Evolutionary conservation across 805 yeast species (phyloP).

Genomic region (baker's yeast (Saccharomyces cerevisiae)): DNA sequence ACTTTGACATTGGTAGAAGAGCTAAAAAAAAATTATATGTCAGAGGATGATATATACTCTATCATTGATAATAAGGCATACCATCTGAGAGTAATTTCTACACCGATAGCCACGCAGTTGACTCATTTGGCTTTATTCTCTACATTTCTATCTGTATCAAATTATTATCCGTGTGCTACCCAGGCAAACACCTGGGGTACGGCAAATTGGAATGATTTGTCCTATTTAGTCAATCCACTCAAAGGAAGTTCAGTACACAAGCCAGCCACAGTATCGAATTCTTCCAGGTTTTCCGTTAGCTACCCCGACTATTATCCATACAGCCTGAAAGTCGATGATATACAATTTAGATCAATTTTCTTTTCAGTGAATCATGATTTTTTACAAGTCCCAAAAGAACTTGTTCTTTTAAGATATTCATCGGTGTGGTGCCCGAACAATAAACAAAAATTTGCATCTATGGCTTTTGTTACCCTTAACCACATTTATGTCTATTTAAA

Average conservation of each 20-base stretch:
- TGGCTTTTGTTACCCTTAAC: constrained; percentile 52
- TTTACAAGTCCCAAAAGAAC: constrained; percentile 40
- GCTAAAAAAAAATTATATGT: constrained; percentile 15
- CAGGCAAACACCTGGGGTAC: constrained; percentile 90
- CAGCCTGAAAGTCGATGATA: constrained; percentile 50
- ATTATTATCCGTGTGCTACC: constrained; percentile 63
- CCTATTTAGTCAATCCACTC: constrained; percentile 15
- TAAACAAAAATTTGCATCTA: constrained; percentile 62
- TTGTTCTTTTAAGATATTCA: constrained; percentile 51
- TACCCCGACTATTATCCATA: constrained; percentile 61
- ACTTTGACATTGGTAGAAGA: constrained; percentile 24
- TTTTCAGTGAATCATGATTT: constrained; percentile 35
- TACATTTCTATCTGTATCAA: constrained; percentile 46
- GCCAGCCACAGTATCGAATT: not conserved
- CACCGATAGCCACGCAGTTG: constrained; percentile 65
- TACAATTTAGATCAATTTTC: constrained; percentile 68
- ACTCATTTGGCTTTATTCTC: constrained; percentile 62
- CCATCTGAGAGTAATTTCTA: constrained; percentile 33
- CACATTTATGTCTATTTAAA: constrained; percentile 56
- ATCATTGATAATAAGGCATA: constrained; percentile 18
- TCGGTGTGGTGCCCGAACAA: constrained; percentile 63
- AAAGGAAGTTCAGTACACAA: constrained; percentile 4
- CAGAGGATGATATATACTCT: constrained; percentile 15
- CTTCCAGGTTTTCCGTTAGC: constrained; percentile 2
- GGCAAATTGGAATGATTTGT: constrained; percentile 71